Base-by-base conservation (phyloP, 805 yeast genomes). In the Brettanomyces nanus region DNA sequence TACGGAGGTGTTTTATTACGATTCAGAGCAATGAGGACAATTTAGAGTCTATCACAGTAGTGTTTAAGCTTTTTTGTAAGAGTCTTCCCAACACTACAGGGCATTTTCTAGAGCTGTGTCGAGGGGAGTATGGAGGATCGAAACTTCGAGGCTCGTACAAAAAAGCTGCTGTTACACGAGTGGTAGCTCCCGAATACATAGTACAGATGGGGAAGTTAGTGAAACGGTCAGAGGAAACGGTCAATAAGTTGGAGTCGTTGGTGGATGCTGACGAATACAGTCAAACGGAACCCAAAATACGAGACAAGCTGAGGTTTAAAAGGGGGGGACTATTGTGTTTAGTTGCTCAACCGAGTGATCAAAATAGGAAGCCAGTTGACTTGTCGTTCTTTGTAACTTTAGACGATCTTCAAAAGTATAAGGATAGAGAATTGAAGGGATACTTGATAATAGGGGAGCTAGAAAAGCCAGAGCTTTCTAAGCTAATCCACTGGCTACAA, bases 131-230 rank as follows among this genome's bases (percentile, higher is more conserved):
- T 3, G 34, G 26, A 3, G 30, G 30, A 14, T 15, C n/a, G 18
- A 22, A 36, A n/a, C 13, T 14, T 11, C 13, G 31, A 14, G 23
- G 28, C 17, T 31, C 35, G 19, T 55, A 45, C 35, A 47, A 47
- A 32, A 36, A 42, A 11, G 34, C 54, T 6, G 5, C 19, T 11
- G 30, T 55, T 10, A 43, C 58, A 2, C 43, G 58, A 27, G 37
- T 55, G 6, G 37, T 54, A 28, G 43, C 56, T 5, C 59, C 60
- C 3, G 59, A 55, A 30, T 54, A 42, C 39, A 45, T 55, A 4
- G 33, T 54, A 2, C 59, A 54, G 31, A 36, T 39, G 13, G 58
- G 58, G 5, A 33, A 32, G 15, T 36, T 52, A 1, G 28, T 28
- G 3, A 38, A 43, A 32, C 25, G 52, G 10, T 44, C 45, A 7